Percentiles rank a stretch among this genome's conserved stretches.
Conservation (phyloP, 2,329 filamentous ascomycete species). For the Rhynchosporium secalis region DNA sequence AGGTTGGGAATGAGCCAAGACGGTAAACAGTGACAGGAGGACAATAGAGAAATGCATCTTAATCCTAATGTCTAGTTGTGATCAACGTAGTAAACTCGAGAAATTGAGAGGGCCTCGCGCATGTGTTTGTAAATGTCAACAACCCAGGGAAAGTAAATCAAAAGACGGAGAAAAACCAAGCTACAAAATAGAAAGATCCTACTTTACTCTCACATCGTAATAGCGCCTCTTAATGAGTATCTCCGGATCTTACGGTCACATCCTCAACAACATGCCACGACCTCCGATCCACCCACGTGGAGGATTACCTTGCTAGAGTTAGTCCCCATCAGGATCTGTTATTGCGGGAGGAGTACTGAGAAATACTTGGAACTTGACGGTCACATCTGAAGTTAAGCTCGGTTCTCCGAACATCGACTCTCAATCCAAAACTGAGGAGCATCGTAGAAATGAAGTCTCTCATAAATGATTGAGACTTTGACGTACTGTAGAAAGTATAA, state of each 20-base stretch:
- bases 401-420: too few species aligned
- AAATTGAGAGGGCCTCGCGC: neutral
- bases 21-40: slow-evolving; percentile 3
- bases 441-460: too few species aligned
- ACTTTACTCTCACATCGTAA: slow-evolving; percentile 1
- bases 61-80: neutral
- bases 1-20: slow-evolving; percentile 21
- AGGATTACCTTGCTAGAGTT: slow-evolving; percentile 2
- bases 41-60: slow-evolving; percentile 19
- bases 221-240: slow-evolving; percentile 5
- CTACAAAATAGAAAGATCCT: neutral
- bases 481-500: too few species aligned
- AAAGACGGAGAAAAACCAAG: neutral
- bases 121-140: neutral
- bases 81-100: neutral
- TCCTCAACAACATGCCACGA: slow-evolving; percentile 10
- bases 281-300: slow-evolving; percentile 17
- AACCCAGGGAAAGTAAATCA: neutral
- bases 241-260: neutral
- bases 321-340: neutral
- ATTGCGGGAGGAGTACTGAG: neutral
- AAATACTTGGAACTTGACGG: neutral
- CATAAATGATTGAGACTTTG: too few species aligned
- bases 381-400: too few species aligned
- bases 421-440: too few species aligned